Percentiles rank a stretch among this genome's conserved stretches.
Evolutionary conservation across 2,329 filamentous ascomycete genomes (phyloP).

Genomic region (Exophiala sp.): DNA sequence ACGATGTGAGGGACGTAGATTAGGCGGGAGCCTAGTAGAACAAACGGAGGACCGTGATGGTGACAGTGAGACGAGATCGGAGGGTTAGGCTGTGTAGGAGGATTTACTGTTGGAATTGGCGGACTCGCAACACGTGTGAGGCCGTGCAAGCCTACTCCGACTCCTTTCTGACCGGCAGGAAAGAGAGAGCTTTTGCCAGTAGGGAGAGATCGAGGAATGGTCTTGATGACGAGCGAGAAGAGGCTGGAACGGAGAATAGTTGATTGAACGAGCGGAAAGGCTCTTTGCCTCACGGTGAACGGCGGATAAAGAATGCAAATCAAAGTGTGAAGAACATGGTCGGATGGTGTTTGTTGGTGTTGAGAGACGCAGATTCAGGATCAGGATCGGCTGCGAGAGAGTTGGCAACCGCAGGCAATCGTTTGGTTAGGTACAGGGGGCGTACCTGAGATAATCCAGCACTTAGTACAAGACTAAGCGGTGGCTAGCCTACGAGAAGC

Average conservation of each 20-base stretch:
- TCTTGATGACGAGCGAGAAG: neutral
- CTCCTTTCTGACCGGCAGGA: conserved; percentile 26
- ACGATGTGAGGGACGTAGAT: conserved; percentile 14
- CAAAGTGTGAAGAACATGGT: neutral
- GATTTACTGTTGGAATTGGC: neutral
- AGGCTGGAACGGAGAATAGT: no score
- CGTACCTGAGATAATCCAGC: neutral
- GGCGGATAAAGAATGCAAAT: conserved; percentile 2
- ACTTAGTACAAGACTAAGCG: neutral
- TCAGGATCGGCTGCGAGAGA: neutral
- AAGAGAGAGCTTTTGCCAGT: conserved; percentile 16
- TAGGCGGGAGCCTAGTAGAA: conserved; percentile 12
- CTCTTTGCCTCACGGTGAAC: conserved; percentile 9
- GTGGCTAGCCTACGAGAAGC: neutral
- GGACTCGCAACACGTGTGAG: conserved; percentile 1
- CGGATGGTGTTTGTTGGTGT: conserved; percentile 1
- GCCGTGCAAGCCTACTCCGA: conserved; percentile 5
- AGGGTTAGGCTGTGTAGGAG: neutral
- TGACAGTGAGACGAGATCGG: neutral
- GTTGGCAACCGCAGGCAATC: neutral
- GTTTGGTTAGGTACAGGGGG: neutral
- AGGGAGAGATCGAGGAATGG: neutral
- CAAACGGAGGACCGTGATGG: conserved; percentile 3
- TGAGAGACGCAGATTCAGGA: neutral
- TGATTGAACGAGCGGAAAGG: conserved; percentile 5